Base-by-base conservation (phyloP, 805 yeast species). In the Starmerella powellii region DNA sequence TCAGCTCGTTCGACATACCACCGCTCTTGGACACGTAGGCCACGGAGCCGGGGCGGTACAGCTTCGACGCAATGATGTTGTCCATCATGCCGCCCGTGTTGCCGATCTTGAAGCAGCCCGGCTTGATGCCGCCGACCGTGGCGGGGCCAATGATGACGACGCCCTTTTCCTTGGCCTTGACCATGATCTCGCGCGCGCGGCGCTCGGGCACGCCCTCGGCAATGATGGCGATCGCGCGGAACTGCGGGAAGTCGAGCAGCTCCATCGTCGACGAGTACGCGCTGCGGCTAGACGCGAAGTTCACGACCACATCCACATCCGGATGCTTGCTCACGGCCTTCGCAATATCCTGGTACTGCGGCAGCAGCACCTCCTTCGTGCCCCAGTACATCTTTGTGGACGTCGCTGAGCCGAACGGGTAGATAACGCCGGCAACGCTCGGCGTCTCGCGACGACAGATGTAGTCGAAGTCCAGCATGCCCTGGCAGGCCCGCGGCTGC, bases 71-170 rank as follows among this genome's bases (percentile, higher is more conserved):
- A 15, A 67, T 69, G 40, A 66, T 66, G 62, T 66, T 66, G 58
- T 66, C 71, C 71, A 66, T 67, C 71, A 66, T 66, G 46, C 71
- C 71, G 38, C 71, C 71, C 35, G 71, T 66, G 66, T 66, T 66
- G 34, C 71, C 71, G 50, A 66, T 63, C 61, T 66, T 66, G 63
- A 66, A 66, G 56, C 68, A 62, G 42, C 71, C 71, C 19, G 71
- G 71, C 63, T 66, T 66, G 62, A 66, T 67, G 19, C 71, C 71
- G 40, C 71, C 71, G 32, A 66, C 71, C 26, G 71, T 66, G 32
- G 71, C 71, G 18, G 71, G 71, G 16, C 71, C 71, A 48, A 66
- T 66, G 56, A 66, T 66, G 54, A 64, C 61, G 45, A 67, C 70
- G 31, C 67, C 68, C 62, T 63, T 63, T 56, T 63, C 58, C 54